These are phyloP conservation scores for Noccaea bulbosa DNA, from an alignment of 345 rosid genomes.

Conservation along the genomic window DNA sequence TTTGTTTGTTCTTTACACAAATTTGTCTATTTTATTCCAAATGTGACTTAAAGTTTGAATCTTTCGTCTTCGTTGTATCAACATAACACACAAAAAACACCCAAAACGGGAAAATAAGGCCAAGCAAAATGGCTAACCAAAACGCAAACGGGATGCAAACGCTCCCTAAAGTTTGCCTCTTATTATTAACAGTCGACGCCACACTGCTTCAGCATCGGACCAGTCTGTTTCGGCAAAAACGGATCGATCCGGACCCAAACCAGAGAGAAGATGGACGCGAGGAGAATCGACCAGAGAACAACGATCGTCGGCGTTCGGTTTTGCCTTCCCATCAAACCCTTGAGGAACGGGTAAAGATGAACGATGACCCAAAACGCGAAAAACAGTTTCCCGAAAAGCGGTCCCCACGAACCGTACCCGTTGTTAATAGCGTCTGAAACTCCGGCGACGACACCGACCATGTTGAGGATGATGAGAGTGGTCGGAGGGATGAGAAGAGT, in stretches of 20 bases:
- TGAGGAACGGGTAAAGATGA: conserved; percentile 96
- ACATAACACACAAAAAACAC: not conserved
- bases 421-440: conserved; percentile 87
- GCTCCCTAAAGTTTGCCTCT: not conserved
- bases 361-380: conserved; percentile 92
- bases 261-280: conserved; percentile 89
- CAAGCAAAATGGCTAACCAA: conserved; percentile 17
- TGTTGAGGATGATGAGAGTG: conserved; percentile 83
- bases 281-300: conserved; percentile 84
- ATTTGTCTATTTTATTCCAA: not conserved
- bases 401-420: conserved; percentile 92
- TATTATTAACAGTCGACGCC: conserved; percentile 76
- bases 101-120: conserved; percentile 8
- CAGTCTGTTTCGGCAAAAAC: conserved; percentile 87
- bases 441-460: conserved; percentile 92
- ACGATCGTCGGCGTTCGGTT: conserved; percentile 96
- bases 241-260: conserved; percentile 98
- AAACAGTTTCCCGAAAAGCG: conserved; percentile 89
- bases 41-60: conserved; percentile 8
- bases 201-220: conserved; percentile 88
- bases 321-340: conserved; percentile 93
- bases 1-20: conserved; percentile 29
- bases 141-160: conserved; percentile 24
- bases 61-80: not conserved
- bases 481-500: conserved; percentile 96